A percentile compares a stretch with the other conserved stretches of the same genome.
Conservation (phyloP, 768 basidiomycete species). For the Phaeotremella fagi region DNA sequence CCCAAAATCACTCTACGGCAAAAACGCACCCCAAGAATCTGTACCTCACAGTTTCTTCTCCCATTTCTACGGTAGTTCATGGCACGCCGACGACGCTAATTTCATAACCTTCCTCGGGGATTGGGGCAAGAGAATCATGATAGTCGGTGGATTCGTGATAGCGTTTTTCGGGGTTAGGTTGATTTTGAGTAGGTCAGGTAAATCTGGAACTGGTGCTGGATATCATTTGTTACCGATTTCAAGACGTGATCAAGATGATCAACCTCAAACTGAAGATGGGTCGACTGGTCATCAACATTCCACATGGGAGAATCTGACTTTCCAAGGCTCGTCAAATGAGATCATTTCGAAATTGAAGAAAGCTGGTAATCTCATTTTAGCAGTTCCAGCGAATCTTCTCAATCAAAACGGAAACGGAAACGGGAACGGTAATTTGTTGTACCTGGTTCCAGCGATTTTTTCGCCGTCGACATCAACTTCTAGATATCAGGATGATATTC, state of each 20-base stretch:
- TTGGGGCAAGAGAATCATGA: slow-evolving; percentile 86
- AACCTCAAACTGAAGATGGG: too few relatives aligned
- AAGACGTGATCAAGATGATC: slow-evolving; percentile 8
- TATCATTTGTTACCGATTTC: slow-evolving; percentile 5
- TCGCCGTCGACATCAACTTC: slow-evolving; percentile 8
- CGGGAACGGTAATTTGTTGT: slow-evolving; percentile 23
- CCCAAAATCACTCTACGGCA: slow-evolving; percentile 96
- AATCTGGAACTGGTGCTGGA: slow-evolving; percentile 21
- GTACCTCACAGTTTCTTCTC: slow-evolving; percentile 89
- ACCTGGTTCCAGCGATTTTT: slow-evolving; percentile 36
- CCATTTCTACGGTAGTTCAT: slow-evolving; percentile 97
- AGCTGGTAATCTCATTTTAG: slow-evolving; percentile 37
- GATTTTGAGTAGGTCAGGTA: slow-evolving; percentile 32
- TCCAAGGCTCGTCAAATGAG: too few relatives aligned
- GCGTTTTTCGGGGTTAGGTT: slow-evolving; percentile 62
- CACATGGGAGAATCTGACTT: too few relatives aligned
- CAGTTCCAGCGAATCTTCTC: slow-evolving; percentile 32
- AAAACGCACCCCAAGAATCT: slow-evolving; percentile 78
- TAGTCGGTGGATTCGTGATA: slow-evolving; percentile 69
- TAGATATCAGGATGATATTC: slow-evolving; percentile 5
- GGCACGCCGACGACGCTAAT: slow-evolving; percentile 97
- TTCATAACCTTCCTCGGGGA: slow-evolving; percentile 87
- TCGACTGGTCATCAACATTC: slow-evolving; percentile 1
- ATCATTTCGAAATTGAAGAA: slow-evolving; percentile 24
- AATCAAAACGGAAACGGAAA: slow-evolving; percentile 6